Conservation (phyloP, 768 basidiomycete species). For the Multifurca ochricompacta region DNA sequence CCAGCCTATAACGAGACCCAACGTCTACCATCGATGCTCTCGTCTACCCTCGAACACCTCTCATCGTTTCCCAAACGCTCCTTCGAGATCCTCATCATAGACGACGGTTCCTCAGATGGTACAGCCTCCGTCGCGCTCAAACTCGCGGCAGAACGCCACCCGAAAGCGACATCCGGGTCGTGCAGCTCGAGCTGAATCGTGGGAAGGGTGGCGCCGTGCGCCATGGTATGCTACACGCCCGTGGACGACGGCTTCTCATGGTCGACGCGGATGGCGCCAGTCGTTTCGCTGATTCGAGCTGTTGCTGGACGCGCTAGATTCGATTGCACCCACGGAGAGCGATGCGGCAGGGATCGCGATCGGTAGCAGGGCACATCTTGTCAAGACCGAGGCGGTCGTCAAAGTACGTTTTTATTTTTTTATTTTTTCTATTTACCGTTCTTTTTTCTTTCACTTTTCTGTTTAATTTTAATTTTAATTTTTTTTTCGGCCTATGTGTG, state of each 20-base stretch:
- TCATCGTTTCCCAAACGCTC: constrained; percentile 38
- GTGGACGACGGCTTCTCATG: constrained; percentile 76
- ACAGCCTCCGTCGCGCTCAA: constrained; percentile 60
- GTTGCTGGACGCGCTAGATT: constrained; percentile 73
- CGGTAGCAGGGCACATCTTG: constrained; percentile 89
- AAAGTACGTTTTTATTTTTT: constrained; percentile 46
- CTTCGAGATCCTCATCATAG: constrained; percentile 80
- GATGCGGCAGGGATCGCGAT: constrained; percentile 59
- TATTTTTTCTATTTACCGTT: not conserved
- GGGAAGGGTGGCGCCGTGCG: constrained; percentile 93
- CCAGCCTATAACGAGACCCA: constrained; percentile 88
- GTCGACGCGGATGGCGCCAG: constrained; percentile 95
- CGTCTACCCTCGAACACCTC: constrained; percentile 63
- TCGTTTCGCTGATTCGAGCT: constrained; percentile 74
- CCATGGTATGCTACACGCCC: constrained; percentile 80
- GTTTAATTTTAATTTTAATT: no score
- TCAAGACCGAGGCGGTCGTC: constrained; percentile 87
- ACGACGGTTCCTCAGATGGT: constrained; percentile 80
- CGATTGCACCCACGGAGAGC: constrained; percentile 38
- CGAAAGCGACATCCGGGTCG: constrained; percentile 63
- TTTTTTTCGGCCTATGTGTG: no score
- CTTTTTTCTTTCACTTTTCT: no score
- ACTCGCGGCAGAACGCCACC: constrained; percentile 47
- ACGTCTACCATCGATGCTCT: constrained; percentile 82
- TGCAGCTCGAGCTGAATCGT: constrained; percentile 69